Evolutionary conservation across 1,284 basidiomycete genomes (phyloP).

Genomic region (Trichosporon sp.): DNA sequence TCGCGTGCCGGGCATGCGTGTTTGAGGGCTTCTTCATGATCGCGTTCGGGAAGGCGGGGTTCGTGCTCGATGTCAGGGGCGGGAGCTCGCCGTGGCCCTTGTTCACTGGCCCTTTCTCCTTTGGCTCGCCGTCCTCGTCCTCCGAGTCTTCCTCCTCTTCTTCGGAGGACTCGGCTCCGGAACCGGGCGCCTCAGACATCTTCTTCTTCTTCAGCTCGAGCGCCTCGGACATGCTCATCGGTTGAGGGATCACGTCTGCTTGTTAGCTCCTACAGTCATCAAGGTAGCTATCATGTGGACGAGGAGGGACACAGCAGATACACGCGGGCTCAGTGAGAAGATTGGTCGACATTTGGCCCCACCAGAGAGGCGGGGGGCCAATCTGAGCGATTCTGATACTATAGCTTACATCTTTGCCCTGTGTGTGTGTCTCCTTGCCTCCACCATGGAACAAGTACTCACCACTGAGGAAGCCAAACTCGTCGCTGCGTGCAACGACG

Average conservation of each 20-base stretch:
- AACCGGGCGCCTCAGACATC: constrained; percentile 19
- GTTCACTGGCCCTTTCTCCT: not conserved
- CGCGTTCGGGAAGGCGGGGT: constrained; percentile 52
- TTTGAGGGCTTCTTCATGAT: constrained; percentile 49
- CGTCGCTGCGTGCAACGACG: constrained; percentile 47
- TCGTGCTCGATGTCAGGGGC: constrained; percentile 46
- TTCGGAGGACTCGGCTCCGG: constrained; percentile 1
- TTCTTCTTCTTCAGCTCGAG: constrained; percentile 46
- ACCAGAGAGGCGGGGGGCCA: constrained; percentile 24
- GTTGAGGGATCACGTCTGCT: constrained; percentile 50
- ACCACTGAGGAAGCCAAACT: constrained; percentile 55
- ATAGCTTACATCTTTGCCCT: constrained; percentile 39
- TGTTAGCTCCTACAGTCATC: constrained; percentile 1
- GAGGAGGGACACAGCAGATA: not conserved
- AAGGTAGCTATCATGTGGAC: no score
- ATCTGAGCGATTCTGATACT: constrained; percentile 44
- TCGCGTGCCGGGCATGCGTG: constrained; percentile 43
- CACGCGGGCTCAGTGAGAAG: constrained; percentile 52
- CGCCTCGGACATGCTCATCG: constrained; percentile 51
- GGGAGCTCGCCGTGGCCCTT: constrained; percentile 43
- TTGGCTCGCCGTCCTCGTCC: constrained; percentile 13
- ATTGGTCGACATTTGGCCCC: constrained; percentile 43
- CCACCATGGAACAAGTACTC: constrained; percentile 22
- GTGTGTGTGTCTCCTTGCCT: not conserved
- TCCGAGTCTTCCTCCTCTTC: constrained; percentile 18